Conservation (phyloP, 257 asterid species). For the Fraxinus anomala region DNA sequence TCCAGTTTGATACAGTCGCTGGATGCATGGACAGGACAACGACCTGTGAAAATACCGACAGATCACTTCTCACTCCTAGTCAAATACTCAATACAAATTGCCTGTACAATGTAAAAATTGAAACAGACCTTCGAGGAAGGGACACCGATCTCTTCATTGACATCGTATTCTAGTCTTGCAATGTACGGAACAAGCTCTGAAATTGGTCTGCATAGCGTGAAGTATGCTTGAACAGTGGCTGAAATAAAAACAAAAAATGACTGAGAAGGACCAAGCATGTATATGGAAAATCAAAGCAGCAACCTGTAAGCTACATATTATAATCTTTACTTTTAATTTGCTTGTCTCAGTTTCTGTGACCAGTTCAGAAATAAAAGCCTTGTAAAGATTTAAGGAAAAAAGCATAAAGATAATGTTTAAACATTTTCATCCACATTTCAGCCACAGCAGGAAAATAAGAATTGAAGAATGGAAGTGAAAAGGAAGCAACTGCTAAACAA, state of each 20-base stretch:
- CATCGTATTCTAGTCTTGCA: conserved; percentile 67
- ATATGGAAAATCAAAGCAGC: conserved; percentile 5
- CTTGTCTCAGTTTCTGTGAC: background rate
- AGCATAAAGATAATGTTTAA: background rate
- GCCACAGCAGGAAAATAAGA: background rate
- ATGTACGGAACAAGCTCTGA: conserved; percentile 64
- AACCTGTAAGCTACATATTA: conserved; percentile 5
- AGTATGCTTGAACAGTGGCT: conserved; percentile 78
- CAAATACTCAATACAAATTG: conserved; percentile 12
- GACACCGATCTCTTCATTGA: conserved; percentile 70
- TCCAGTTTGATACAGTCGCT: conserved; percentile 57
- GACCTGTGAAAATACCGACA: conserved; percentile 46
- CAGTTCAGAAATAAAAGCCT: conserved; percentile 5
- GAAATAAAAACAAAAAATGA: conserved; percentile 40
- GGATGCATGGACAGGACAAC: conserved; percentile 70
- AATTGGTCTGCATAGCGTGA: conserved; percentile 68
- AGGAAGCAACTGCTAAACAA: conserved; percentile 7
- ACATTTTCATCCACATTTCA: background rate
- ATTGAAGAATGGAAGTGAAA: conserved; percentile 6
- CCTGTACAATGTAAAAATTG: conserved; percentile 18
- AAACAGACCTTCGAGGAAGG: conserved; percentile 68
- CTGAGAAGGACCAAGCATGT: background rate
- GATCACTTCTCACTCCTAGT: conserved; percentile 7
- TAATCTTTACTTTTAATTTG: background rate
- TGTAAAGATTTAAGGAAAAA: background rate